Conservation (phyloP, 129 eudicot species). For the Glebionis coronaria region DNA sequence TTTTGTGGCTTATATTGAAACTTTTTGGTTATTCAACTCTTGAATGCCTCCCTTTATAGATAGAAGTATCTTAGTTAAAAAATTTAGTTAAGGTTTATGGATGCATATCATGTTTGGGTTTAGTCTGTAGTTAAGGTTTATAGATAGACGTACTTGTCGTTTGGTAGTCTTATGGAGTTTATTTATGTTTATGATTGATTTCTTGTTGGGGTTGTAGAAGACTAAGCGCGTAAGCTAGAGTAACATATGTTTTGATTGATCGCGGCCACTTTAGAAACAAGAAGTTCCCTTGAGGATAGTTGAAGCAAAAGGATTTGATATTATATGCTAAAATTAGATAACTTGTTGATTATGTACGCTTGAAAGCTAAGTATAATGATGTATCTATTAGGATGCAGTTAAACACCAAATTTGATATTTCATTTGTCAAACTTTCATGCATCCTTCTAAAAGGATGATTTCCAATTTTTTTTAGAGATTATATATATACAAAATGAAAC, state of each 20-base stretch:
- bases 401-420: neutral
- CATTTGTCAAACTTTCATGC: neutral
- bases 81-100: too few species aligned
- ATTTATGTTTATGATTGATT: neutral
- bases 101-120: too few species aligned
- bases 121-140: too few species aligned
- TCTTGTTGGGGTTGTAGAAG: neutral
- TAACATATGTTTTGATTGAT: neutral
- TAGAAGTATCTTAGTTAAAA: too few species aligned
- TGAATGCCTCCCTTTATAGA: too few species aligned
- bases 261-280: neutral
- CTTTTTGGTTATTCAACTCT: too few species aligned
- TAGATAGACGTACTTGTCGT: too few species aligned
- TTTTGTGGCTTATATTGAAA: too few species aligned
- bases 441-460: neutral
- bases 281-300: neutral
- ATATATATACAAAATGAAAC: neutral
- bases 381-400: neutral
- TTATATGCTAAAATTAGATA: slow-evolving; percentile 8
- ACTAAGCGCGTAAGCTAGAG: too few species aligned
- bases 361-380: neutral
- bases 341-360: neutral
- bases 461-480: neutral
- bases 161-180: neutral
- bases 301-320: neutral